Percentiles rank a stretch among this genome's conserved stretches.
phyloP scores from a whole-genome alignment of 2,329 filamentous ascomycete genomes.

The Paraphoma sp. region DNA sequence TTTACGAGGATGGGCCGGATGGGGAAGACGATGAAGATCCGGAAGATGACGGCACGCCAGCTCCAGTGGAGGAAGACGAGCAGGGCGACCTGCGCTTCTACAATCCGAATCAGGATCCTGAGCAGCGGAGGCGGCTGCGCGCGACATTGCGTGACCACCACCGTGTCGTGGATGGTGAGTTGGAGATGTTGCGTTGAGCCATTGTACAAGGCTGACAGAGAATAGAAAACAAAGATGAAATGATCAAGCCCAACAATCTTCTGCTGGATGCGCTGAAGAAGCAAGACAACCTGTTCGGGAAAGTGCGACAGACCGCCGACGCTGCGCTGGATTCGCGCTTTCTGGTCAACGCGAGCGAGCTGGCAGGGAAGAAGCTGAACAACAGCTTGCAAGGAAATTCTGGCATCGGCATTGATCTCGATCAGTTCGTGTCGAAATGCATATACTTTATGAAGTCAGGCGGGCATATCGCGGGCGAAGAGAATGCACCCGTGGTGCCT shows the following conservation, averaged over 20 bases:
- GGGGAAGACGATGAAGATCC: constrained; percentile 28
- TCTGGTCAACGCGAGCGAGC: constrained; percentile 79
- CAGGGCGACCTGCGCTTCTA: constrained; percentile 58
- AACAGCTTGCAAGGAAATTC: constrained; percentile 75
- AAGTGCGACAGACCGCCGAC: constrained; percentile 86
- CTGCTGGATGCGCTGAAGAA: constrained; percentile 71
- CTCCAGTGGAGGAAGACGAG: constrained; percentile 15
- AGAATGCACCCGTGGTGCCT: constrained; percentile 57
- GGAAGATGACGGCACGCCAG: constrained; percentile 7
- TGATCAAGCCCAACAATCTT: constrained; percentile 68
- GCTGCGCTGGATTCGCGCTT: constrained; percentile 90
- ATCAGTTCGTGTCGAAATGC: constrained; percentile 90
- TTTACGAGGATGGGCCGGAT: constrained; percentile 21
- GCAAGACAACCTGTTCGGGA: constrained; percentile 69
- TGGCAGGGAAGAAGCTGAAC: constrained; percentile 79
- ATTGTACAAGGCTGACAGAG: constrained; percentile 1
- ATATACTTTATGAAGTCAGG: constrained; percentile 81
- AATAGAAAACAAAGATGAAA: constrained; percentile 74
- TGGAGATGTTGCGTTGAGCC: not conserved
- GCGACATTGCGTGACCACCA: constrained; percentile 73
- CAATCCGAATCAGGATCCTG: constrained; percentile 81
- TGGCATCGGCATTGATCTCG: constrained; percentile 80
- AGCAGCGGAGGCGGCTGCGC: constrained; percentile 74
- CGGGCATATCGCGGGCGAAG: constrained; percentile 59
- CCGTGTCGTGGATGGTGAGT: constrained; percentile 61